phyloP scores from a whole-genome alignment of 73 alveolate genomes.

The Tetrahymena elliotti region DNA sequence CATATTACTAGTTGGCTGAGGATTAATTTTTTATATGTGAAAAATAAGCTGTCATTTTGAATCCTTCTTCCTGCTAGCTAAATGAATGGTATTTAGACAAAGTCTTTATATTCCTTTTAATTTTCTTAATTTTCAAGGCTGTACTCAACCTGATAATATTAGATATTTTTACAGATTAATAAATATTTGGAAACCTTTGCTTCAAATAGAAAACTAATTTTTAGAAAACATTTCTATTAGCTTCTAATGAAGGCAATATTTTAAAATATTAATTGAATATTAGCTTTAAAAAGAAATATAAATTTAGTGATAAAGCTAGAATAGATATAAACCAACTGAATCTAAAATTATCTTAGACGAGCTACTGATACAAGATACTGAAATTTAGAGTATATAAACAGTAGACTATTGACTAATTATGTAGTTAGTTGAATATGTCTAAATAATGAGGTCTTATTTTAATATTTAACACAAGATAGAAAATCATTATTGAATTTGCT shows the following conservation, averaged over 20 bases:
- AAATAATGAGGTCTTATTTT: not conserved
- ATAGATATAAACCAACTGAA: not conserved
- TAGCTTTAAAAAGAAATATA: not conserved
- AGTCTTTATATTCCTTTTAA: not conserved
- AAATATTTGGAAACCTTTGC: not conserved
- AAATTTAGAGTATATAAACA: not conserved
- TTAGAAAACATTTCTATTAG: not conserved
- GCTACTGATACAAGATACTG: not conserved
- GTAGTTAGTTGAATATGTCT: not conserved
- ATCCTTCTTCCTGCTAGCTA: not conserved
- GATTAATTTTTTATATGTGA: not conserved
- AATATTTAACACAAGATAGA: not conserved
- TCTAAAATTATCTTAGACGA: not conserved
- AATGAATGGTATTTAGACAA: not conserved
- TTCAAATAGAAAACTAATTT: not conserved
- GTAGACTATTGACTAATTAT: not conserved
- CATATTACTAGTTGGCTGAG: not conserved
- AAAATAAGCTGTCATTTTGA: not conserved
- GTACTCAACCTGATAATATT: not conserved
- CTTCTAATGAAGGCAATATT: not conserved
- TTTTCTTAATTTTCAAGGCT: not conserved
- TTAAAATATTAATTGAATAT: not conserved
- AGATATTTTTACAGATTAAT: not conserved
- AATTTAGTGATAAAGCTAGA: not conserved
- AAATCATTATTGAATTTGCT: not conserved